Conservation (phyloP, 2,329 filamentous ascomycete genomes). For the Didymella arachidicola region DNA sequence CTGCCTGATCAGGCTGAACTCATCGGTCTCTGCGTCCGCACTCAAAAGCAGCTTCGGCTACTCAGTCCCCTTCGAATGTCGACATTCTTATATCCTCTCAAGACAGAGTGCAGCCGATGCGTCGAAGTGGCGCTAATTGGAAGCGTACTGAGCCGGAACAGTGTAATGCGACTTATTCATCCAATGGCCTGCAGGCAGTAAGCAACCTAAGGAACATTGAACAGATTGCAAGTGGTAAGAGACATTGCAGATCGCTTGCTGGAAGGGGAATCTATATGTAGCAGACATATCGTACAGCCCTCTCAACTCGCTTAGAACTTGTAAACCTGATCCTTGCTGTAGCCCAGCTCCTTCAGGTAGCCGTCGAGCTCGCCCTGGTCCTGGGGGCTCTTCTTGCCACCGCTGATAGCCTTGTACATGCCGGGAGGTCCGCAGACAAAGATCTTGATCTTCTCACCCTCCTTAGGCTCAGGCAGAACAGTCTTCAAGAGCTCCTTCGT, state of each 20-base stretch:
- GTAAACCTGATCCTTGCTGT: constrained; percentile 88
- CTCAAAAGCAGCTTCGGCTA: no score
- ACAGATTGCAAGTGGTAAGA: neutral
- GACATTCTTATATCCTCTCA: no score
- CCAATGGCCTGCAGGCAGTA: neutral
- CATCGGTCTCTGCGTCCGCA: no score
- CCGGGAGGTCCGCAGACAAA: constrained; percentile 95
- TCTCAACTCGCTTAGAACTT: constrained; percentile 61
- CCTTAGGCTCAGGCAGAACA: constrained; percentile 90
- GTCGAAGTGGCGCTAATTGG: no score
- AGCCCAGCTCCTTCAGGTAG: constrained; percentile 83
- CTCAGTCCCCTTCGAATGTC: no score
- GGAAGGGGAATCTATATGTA: constrained; percentile 21
- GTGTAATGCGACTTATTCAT: no score
- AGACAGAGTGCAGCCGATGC: no score
- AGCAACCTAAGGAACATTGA: neutral
- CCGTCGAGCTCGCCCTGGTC: constrained; percentile 93
- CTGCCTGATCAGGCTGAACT: no score
- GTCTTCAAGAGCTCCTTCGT: constrained; percentile 94
- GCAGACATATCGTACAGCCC: constrained; percentile 36
- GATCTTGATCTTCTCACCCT: constrained; percentile 85
- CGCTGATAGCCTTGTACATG: constrained; percentile 92
- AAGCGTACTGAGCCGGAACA: no score
- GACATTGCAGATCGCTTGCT: constrained; percentile 6
- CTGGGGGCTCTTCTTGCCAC: constrained; percentile 85